A percentile compares a stretch with the other conserved stretches of the same genome.
Evolutionary conservation across 176 grass and related monocot species (phyloP).

Genomic region (Carex kokanica): DNA sequence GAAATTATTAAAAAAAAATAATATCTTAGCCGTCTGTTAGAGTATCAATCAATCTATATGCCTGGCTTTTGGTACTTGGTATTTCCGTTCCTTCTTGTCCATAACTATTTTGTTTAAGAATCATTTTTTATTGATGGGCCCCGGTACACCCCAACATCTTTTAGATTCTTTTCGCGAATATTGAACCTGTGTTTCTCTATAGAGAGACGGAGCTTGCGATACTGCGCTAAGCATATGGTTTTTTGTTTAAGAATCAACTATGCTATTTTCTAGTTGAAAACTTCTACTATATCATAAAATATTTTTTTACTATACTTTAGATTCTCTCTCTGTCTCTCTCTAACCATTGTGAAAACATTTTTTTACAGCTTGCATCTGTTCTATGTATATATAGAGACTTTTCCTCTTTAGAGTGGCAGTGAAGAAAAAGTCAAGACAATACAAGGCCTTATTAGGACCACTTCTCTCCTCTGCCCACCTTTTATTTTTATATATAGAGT

Average conservation of each 20-base stretch:
- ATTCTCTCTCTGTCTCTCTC: not conserved
- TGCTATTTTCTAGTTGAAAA: not conserved
- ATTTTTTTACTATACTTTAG: not conserved
- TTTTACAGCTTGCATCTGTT: not conserved
- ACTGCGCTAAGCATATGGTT: too few species aligned
- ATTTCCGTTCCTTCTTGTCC: not conserved
- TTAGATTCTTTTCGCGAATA: too few species aligned
- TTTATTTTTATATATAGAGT: slow-evolving; percentile 11
- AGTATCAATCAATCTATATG: not conserved
- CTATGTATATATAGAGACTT: slow-evolving; percentile 21
- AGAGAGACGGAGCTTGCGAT: too few species aligned
- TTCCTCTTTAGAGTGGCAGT: not conserved
- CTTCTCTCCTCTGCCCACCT: not conserved
- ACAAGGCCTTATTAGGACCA: not conserved
- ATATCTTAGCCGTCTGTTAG: not conserved
- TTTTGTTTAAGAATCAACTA: not conserved
- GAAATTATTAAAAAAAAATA: not conserved
- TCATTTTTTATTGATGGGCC: not conserved
- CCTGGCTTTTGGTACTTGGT: not conserved
- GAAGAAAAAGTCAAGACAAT: slow-evolving; percentile 21
- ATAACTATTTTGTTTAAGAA: not conserved
- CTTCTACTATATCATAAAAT: not conserved
- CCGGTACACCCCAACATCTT: too few species aligned
- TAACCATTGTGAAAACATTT: not conserved
- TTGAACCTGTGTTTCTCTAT: too few species aligned